These are phyloP conservation scores for Solanum neorickii DNA, from an alignment of 257 asterid species.

Conservation along the genomic window DNA sequence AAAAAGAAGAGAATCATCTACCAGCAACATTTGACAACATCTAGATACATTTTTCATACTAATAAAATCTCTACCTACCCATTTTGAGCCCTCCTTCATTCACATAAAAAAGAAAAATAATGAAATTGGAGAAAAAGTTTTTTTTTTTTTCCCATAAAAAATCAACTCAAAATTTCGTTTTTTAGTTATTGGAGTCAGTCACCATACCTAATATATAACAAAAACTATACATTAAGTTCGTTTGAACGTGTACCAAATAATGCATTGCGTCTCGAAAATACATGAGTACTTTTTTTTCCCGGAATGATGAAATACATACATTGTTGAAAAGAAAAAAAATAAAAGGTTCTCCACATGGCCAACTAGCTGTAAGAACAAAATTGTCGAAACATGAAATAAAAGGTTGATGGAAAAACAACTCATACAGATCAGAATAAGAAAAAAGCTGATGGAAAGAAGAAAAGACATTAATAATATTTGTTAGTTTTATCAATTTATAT, in stretches of 20 bases:
- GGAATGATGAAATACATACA: background rate
- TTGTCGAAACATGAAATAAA: background rate
- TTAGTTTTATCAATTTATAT: background rate
- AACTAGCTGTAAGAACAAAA: background rate
- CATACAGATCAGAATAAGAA: background rate
- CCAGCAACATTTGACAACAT: background rate
- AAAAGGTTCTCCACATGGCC: background rate
- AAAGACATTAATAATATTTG: background rate
- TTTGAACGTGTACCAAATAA: background rate
- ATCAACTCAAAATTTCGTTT: background rate
- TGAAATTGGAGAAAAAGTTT: background rate
- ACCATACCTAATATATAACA: background rate
- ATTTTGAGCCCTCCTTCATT: background rate
- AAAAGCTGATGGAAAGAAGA: background rate
- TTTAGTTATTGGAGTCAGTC: background rate
- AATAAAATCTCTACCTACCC: background rate
- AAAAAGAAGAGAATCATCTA: background rate
- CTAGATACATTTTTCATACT: background rate
- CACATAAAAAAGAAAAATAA: background rate
- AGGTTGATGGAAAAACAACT: background rate
- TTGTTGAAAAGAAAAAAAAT: background rate
- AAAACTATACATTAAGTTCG: background rate
- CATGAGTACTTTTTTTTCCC: background rate
- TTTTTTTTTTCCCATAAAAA: background rate
- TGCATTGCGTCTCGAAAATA: background rate